These are phyloP conservation scores for Croton setiger DNA, from an alignment of 441 rosid species.

Conservation along the genomic window DNA sequence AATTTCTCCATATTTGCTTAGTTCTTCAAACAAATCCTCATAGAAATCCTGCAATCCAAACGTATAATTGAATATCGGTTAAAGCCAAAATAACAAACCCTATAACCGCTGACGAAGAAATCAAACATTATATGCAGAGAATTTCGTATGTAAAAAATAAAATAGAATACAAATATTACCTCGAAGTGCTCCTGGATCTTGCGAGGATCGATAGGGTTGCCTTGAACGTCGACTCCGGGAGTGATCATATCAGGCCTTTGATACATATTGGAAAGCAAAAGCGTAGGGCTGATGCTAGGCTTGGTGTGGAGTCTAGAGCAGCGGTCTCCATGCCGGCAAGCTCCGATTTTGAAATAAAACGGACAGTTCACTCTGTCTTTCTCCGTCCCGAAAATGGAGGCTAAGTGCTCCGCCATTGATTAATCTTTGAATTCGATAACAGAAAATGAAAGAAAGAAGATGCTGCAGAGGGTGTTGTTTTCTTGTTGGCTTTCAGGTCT, in stretches of 20 bases:
- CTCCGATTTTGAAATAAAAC: slow-evolving; percentile 52
- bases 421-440: too few relatives aligned
- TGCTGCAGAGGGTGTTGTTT: background rate
- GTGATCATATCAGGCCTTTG: slow-evolving; percentile 53
- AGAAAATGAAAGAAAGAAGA: too few relatives aligned
- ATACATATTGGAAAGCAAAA: slow-evolving; percentile 50
- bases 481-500: too few relatives aligned
- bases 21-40: slow-evolving; percentile 56
- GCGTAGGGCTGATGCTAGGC: slow-evolving; percentile 45
- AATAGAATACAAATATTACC: slow-evolving; percentile 6
- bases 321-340: slow-evolving; percentile 47
- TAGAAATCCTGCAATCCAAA: slow-evolving; percentile 32
- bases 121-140: background rate
- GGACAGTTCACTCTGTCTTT: slow-evolving; percentile 51
- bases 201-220: slow-evolving; percentile 40
- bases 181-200: slow-evolving; percentile 45
- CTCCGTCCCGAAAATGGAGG: slow-evolving; percentile 49
- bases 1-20: slow-evolving; percentile 57
- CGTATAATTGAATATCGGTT: background rate
- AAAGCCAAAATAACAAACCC: background rate
- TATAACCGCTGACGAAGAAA: background rate
- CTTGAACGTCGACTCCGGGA: slow-evolving; percentile 43
- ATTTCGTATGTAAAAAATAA: background rate
- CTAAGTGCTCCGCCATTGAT: slow-evolving; percentile 45
- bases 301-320: slow-evolving; percentile 50